Evolutionary conservation across 495 filamentous ascomycete genomes (phyloP).

Genomic region (Penicillium robsamsonii): DNA sequence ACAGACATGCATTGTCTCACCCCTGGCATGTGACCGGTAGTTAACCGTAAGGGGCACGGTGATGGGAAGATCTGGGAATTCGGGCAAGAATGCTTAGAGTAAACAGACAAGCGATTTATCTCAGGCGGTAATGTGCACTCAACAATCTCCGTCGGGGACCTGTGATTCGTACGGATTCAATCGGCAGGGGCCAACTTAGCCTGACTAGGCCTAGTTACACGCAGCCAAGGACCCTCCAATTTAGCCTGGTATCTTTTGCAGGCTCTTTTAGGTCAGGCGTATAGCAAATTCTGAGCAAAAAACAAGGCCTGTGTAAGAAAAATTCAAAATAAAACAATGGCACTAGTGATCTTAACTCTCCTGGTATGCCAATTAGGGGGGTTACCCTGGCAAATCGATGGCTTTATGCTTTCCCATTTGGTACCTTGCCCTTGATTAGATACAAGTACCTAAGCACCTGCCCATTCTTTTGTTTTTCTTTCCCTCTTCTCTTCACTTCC

Average conservation of each 20-base stretch:
- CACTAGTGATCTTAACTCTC: not conserved
- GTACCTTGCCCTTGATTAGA: conserved; percentile 4
- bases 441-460: conserved; percentile 8
- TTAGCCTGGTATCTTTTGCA: not conserved
- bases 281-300: not conserved
- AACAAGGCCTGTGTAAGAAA: conserved; percentile 3
- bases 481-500: conserved; percentile 19
- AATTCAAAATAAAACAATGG: not conserved
- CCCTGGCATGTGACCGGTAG: conserved; percentile 18
- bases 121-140: not conserved
- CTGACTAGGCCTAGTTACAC: conserved; percentile 2
- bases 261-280: not conserved
- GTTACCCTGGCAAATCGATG: conserved; percentile 9
- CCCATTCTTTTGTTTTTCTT: conserved; percentile 22
- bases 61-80: conserved; percentile 15
- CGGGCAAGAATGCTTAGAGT: conserved; percentile 21
- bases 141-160: not conserved
- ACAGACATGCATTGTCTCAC: conserved; percentile 8
- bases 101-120: conserved; percentile 6
- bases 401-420: not conserved
- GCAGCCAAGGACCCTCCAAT: conserved; percentile 12
- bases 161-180: conserved; percentile 5
- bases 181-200: conserved; percentile 2
- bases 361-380: conserved; percentile 3
- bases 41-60: conserved; percentile 22